Percentiles rank a stretch among this genome's conserved stretches.
Conservation (phyloP, 805 yeast genomes). For the Candida cerambycidarum region DNA sequence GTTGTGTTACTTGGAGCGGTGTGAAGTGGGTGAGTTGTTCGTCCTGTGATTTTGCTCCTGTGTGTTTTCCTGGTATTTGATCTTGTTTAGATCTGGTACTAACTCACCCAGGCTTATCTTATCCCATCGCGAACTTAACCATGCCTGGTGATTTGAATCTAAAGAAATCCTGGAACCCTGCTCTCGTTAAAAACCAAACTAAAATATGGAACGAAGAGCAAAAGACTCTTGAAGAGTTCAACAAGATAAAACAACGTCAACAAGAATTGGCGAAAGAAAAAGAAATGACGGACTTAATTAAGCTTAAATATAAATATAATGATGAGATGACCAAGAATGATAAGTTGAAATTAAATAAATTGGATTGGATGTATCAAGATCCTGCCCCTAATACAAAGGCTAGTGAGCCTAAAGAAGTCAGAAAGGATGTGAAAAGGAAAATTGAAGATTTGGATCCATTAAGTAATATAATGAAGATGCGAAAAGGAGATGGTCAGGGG, state of each 20-base stretch:
- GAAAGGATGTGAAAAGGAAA: background rate
- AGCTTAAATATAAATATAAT: conserved; percentile 41
- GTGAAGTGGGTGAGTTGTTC: too few species aligned
- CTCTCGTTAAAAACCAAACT: conserved; percentile 75
- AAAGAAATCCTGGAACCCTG: conserved; percentile 97
- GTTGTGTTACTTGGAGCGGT: too few species aligned
- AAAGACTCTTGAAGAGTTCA: conserved; percentile 68
- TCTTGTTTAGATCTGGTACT: too few species aligned
- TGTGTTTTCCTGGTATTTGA: too few species aligned
- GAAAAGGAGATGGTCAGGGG: background rate
- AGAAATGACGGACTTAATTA: conserved; percentile 55
- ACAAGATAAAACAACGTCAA: conserved; percentile 60
- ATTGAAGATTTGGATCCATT: conserved; percentile 11
- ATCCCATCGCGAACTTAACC: conserved; percentile 6
- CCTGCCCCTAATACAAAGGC: conserved; percentile 29
- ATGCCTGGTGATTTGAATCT: conserved; percentile 80
- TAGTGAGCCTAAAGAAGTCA: too few species aligned
- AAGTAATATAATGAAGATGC: conserved; percentile 2
- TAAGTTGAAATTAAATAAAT: conserved; percentile 43
- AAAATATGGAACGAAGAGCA: conserved; percentile 85
- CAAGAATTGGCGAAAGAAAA: conserved; percentile 62
- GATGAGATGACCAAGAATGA: conserved; percentile 29
- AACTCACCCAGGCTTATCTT: too few species aligned
- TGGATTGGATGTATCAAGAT: conserved; percentile 87
- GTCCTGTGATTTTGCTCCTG: too few species aligned